These are phyloP conservation scores for Microbotryum silenes-acaulis DNA, from an alignment of 1,284 basidiomycete species.

Conservation along the genomic window DNA sequence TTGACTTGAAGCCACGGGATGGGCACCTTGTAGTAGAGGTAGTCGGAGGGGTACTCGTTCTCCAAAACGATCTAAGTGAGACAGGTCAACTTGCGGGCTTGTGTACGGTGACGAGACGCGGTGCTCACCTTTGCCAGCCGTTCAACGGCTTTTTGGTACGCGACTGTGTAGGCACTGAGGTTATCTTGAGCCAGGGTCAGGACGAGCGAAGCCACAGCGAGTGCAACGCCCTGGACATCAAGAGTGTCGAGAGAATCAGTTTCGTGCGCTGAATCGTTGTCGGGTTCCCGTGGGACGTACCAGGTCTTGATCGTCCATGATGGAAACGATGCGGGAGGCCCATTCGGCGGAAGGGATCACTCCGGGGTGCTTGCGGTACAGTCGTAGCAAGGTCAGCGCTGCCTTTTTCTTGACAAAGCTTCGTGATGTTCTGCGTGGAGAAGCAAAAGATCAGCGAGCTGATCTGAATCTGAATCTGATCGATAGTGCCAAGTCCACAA, in stretches of 20 bases:
- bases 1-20: slow-evolving; percentile 98
- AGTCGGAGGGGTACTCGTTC: slow-evolving; percentile 76
- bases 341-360: slow-evolving; percentile 90
- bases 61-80: slow-evolving; percentile 72
- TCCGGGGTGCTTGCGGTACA: slow-evolving; percentile 93
- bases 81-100: background rate
- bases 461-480: too few relatives aligned
- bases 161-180: slow-evolving; percentile 77
- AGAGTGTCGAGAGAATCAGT: background rate
- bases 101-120: background rate
- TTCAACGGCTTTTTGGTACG: slow-evolving; percentile 90
- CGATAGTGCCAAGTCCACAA: slow-evolving; percentile 18
- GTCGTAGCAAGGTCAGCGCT: slow-evolving; percentile 79
- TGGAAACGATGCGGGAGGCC: slow-evolving; percentile 85
- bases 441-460: background rate
- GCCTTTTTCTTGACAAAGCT: slow-evolving; percentile 98
- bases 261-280: background rate
- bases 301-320: slow-evolving; percentile 89
- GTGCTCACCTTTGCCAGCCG: slow-evolving; percentile 67
- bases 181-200: slow-evolving; percentile 91
- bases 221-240: slow-evolving; percentile 68
- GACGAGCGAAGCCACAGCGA: slow-evolving; percentile 88
- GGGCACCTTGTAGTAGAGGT: slow-evolving; percentile 95
- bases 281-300: slow-evolving; percentile 42
- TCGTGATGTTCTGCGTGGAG: slow-evolving; percentile 66